These are phyloP conservation scores for Cinnamomum micranthum DNA, from an alignment of 164 flowering plant genomes.

Conservation along the genomic window DNA sequence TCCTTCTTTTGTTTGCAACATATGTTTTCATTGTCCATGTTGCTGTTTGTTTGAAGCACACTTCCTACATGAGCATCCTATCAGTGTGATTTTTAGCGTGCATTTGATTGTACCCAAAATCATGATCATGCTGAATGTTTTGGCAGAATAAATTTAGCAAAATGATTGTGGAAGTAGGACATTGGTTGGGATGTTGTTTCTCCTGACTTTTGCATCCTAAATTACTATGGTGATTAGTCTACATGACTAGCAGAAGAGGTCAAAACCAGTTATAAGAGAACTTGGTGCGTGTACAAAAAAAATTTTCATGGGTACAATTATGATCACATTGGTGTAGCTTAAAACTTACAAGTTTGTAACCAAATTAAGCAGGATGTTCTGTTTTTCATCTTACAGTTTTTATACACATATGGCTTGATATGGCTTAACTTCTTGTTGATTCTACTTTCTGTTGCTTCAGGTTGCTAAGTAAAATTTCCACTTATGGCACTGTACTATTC, in stretches of 20 bases:
- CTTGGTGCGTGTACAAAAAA: too few species aligned
- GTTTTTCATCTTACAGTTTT: background rate
- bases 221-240: background rate
- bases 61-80: background rate
- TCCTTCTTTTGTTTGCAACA: too few species aligned
- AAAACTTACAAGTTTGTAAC: too few species aligned
- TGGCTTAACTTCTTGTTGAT: background rate
- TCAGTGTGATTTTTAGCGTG: background rate
- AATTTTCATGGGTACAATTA: too few species aligned
- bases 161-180: background rate
- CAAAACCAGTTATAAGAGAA: background rate
- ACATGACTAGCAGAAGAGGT: background rate
- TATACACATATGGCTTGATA: background rate
- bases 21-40: background rate
- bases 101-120: too few species aligned
- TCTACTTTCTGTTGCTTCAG: too few species aligned
- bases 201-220: background rate
- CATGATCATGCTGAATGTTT: background rate
- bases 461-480: too few species aligned
- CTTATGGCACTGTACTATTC: background rate
- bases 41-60: background rate
- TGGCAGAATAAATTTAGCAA: background rate
- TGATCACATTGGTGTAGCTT: too few species aligned
- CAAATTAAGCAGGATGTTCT: background rate
- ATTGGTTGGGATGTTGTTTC: background rate